Conservation (phyloP, 202 grass and related monocot genomes). For the Hordeum pubiflorum region DNA sequence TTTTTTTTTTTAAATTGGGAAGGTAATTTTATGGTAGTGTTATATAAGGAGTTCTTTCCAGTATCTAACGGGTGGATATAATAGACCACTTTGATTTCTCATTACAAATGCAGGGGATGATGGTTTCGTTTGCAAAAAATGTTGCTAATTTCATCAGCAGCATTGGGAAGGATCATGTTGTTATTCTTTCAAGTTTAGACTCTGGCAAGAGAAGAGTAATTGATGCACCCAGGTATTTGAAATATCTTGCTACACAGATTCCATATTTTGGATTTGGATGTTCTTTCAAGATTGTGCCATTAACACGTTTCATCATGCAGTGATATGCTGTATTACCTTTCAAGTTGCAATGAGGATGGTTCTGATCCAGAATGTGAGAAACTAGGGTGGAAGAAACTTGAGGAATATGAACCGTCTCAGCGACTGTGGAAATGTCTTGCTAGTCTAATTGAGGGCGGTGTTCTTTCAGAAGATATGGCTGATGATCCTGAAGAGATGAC, state of each 20-base stretch:
- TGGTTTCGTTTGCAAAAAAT: conserved; percentile 79
- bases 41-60: background rate
- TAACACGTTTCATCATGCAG: conserved; percentile 41
- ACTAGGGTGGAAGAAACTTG: conserved; percentile 75
- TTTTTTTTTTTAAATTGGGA: no score
- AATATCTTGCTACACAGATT: background rate
- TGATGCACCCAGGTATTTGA: conserved; percentile 75
- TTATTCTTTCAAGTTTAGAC: conserved; percentile 92
- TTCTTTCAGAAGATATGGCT: conserved; percentile 37
- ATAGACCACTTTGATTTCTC: background rate
- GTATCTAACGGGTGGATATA: background rate
- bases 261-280: background rate
- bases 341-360: conserved; percentile 61
- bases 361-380: conserved; percentile 61
- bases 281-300: background rate
- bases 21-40: no score
- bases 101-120: conserved; percentile 58
- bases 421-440: conserved; percentile 56
- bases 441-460: conserved; percentile 43
- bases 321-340: conserved; percentile 78
- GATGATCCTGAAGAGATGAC: conserved; percentile 53
- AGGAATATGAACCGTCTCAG: conserved; percentile 65
- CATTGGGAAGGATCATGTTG: conserved; percentile 62
- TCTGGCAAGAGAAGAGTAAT: conserved; percentile 70
- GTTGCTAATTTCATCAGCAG: conserved; percentile 50